Percentiles rank a stretch among this genome's conserved stretches.
phyloP scores from a whole-genome alignment of 345 rosid species.

The Physaria fendleri region DNA sequence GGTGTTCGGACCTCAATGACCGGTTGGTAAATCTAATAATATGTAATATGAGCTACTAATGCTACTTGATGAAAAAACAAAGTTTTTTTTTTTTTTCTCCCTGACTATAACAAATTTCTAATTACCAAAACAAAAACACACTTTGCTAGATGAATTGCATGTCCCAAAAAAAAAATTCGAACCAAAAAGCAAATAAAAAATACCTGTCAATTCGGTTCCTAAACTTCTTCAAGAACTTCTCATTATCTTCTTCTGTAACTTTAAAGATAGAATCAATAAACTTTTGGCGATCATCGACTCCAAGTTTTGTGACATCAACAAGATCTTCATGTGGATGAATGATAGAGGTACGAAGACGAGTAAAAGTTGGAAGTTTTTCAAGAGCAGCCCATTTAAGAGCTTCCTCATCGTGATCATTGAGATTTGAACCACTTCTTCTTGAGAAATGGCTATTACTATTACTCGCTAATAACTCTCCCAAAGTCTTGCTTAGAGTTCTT shows the following conservation, averaged over 20 bases:
- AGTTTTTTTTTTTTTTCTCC: background rate
- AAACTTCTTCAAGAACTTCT: conserved; percentile 66
- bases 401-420: conserved; percentile 63
- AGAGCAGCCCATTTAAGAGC: conserved; percentile 95
- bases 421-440: conserved; percentile 37
- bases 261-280: conserved; percentile 73
- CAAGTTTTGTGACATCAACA: conserved; percentile 76
- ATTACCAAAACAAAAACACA: background rate
- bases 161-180: background rate
- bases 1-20: no score
- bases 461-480: conserved; percentile 45
- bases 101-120: background rate
- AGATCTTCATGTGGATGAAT: conserved; percentile 35
- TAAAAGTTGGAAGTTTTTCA: conserved; percentile 73
- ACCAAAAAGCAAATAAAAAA: background rate
- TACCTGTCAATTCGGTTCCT: conserved; percentile 76
- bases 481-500: conserved; percentile 45
- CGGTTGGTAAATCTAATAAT: no score
- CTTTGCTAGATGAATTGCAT: background rate
- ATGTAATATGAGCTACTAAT: no score
- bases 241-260: conserved; percentile 87
- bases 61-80: no score
- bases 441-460: conserved; percentile 19
- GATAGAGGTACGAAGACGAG: conserved; percentile 68
- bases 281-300: conserved; percentile 49